phyloP scores from a whole-genome alignment of 352 stramenopile genomes.

The Pythium diclinum region DNA sequence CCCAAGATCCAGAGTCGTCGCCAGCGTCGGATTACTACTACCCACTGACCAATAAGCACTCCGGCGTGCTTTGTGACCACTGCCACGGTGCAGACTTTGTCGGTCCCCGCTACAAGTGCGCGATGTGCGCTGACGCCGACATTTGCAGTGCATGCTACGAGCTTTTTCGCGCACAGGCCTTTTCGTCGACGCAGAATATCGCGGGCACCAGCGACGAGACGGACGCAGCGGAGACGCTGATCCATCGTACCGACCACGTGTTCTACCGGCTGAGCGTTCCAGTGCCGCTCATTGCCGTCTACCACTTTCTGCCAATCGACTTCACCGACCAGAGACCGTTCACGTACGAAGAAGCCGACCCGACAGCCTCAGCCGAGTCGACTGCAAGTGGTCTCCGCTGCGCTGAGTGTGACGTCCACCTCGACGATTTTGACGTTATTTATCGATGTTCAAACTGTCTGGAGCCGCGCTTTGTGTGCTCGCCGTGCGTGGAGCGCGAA shows the following conservation, averaged over 20 bases:
- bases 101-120: constrained; percentile 67
- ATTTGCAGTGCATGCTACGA: constrained; percentile 64
- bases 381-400: constrained; percentile 8
- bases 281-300: constrained; percentile 58
- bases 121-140: constrained; percentile 66
- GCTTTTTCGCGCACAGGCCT: constrained; percentile 32
- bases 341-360: constrained; percentile 25
- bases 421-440: constrained; percentile 35
- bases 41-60: constrained; percentile 46
- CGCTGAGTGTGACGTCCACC: constrained; percentile 16
- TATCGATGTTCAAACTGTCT: constrained; percentile 68
- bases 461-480: constrained; percentile 46
- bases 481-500: constrained; percentile 43
- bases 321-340: constrained; percentile 26
- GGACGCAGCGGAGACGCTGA: background rate
- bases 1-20: background rate
- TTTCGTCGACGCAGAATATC: background rate
- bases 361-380: constrained; percentile 1
- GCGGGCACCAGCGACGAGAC: background rate
- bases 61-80: constrained; percentile 68
- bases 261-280: constrained; percentile 63
- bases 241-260: constrained; percentile 51
- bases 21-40: constrained; percentile 36
- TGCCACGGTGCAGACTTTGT: constrained; percentile 59
- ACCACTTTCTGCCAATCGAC: constrained; percentile 42